Base-by-base conservation (phyloP, 305 asterid genomes). In the Rubia balearica region DNA sequence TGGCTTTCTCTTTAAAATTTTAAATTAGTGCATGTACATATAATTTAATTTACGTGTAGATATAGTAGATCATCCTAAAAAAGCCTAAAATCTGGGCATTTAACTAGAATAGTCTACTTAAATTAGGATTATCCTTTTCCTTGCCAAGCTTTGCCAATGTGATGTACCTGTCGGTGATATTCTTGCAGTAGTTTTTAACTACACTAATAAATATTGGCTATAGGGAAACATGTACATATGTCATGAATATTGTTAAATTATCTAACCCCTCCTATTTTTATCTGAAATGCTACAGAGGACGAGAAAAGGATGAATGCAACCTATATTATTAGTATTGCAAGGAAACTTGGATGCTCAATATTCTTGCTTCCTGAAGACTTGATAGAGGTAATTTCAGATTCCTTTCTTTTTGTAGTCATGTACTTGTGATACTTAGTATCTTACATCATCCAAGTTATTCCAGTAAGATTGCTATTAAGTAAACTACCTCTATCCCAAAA, bases 311-410 rank as follows among this genome's bases (percentile, higher is more conserved):
- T 93, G 97, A 93, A 93, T 60, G 96, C 96, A 45, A 87, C 92
- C 69, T 93, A 93, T 82, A 87, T 90, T 74, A 90, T 90, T 81
- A 93, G 96, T 72, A 84, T 93, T 33, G 98, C 98, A 59, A 86
- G 97, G 83, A 93, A 93, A 83, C 93, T 90, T 33, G 98, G 98
- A 53, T 93, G 98, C 78, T 93, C 97, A 16, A 88, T 93, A 78
- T 93, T 93, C 73, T 83, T 93, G 83, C 97, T 93, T 57, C 96
- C 97, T 21, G 96, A 93, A 77, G 98, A 92, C 85, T 86, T 92
- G 81, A 83, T 86, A 13, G 96, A 92, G 97, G 98, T 87, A 86
- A 79, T 67, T 64, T 56, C 43, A 16, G 36, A 71, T 51, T 74
- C 36, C 27, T 3, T 21, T 70, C 59, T 53, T 55, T 14, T 5